Evolutionary conservation across 768 basidiomycete species (phyloP).

Genomic region (Boletus rubroflammeus): DNA sequence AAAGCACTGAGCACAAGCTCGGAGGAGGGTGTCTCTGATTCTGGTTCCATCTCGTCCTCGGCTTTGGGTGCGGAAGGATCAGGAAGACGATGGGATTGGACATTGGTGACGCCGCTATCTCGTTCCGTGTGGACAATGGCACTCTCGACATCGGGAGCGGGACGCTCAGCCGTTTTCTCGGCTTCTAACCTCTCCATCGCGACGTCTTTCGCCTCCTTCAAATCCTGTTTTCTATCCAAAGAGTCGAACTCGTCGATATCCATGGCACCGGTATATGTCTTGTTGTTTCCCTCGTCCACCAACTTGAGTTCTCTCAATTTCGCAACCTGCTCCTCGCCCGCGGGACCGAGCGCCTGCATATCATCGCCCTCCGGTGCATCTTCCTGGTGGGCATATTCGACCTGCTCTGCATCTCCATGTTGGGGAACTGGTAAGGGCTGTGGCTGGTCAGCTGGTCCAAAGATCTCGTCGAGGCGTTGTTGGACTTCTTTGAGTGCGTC

Average conservation of each 20-base stretch:
- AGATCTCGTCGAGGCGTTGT: conserved; percentile 81
- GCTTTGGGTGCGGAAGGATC: conserved; percentile 31
- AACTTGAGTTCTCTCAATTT: conserved; percentile 80
- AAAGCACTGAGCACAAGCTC: conserved; percentile 23
- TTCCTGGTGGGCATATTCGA: conserved; percentile 67
- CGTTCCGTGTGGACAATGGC: conserved; percentile 40
- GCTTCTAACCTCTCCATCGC: conserved; percentile 27
- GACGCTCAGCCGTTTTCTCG: conserved; percentile 26
- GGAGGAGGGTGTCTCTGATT: conserved; percentile 15
- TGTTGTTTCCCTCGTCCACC: conserved; percentile 54
- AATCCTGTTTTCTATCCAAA: conserved; percentile 12
- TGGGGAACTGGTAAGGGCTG: conserved; percentile 35
- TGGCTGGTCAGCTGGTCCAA: conserved; percentile 39
- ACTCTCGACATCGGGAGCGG: conserved; percentile 40
- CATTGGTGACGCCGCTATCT: conserved; percentile 1
- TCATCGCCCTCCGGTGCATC: conserved; percentile 63
- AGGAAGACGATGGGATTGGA: conserved; percentile 8
- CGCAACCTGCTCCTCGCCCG: conserved; percentile 78
- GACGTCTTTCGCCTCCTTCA: conserved; percentile 25
- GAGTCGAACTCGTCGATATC: conserved; percentile 39
- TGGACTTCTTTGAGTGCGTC: conserved; percentile 80
- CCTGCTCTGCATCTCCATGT: conserved; percentile 40
- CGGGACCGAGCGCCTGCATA: conserved; percentile 88
- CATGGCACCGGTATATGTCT: conserved; percentile 41
- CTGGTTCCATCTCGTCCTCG: conserved; percentile 24